Percentiles rank a stretch among this genome's conserved stretches.
phyloP scores from a whole-genome alignment of 139 green algal genomes.

The Ettlia oleoabundans region DNA sequence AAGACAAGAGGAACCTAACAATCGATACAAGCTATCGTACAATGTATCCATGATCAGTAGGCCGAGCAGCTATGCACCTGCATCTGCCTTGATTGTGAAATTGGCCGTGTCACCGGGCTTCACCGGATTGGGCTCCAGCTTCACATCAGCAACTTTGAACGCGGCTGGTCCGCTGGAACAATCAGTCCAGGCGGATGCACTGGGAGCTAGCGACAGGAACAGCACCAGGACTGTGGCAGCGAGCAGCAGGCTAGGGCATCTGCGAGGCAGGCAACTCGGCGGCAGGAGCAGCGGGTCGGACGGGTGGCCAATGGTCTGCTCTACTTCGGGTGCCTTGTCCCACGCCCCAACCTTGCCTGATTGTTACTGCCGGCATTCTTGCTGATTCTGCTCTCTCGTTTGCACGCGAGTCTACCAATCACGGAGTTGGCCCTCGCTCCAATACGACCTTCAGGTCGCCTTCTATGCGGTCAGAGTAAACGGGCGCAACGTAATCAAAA shows the following conservation, averaged over 20 bases:
- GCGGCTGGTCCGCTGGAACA: not conserved
- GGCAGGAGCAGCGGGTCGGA: not conserved
- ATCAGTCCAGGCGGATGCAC: not conserved
- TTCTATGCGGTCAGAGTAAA: too few relatives aligned
- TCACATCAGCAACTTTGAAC: constrained; percentile 17
- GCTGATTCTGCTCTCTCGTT: not conserved
- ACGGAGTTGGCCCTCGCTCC: too few relatives aligned
- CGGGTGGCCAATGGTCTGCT: not conserved
- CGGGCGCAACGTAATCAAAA: too few relatives aligned
- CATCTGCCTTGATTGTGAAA: not conserved
- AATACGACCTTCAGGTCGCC: too few relatives aligned
- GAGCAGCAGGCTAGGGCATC: not conserved
- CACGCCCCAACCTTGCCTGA: not conserved
- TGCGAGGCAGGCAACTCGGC: too few relatives aligned
- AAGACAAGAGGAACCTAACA: too few relatives aligned
- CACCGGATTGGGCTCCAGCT: not conserved
- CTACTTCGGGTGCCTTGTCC: too few relatives aligned
- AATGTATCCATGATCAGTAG: too few relatives aligned
- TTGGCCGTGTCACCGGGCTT: constrained; percentile 10
- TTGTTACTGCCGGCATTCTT: not conserved
- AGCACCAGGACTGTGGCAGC: not conserved
- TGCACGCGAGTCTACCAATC: too few relatives aligned
- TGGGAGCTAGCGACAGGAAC: not conserved
- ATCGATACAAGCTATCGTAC: too few relatives aligned
- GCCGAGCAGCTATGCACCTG: not conserved